phyloP scores from a whole-genome alignment of 2,329 filamentous ascomycete genomes.

The Diaporthe eres region DNA sequence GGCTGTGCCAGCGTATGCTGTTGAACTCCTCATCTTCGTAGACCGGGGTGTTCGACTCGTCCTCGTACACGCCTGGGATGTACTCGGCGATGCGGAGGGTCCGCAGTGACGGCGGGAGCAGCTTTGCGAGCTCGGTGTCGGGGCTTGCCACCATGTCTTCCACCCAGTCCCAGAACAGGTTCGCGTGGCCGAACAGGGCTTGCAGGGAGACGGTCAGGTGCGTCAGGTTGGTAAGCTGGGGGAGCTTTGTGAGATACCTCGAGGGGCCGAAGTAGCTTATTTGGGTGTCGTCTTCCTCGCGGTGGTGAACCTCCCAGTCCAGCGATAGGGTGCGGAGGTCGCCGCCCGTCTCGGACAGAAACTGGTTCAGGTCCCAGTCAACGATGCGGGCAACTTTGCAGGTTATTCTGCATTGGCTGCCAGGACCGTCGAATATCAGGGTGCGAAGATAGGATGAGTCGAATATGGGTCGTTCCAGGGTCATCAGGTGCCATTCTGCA shows the following conservation, averaged over 20 bases:
- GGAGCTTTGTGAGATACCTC: not conserved
- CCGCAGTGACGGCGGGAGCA: not conserved
- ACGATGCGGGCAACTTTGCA: too few relatives aligned
- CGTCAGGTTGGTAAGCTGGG: not conserved
- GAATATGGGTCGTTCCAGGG: not conserved
- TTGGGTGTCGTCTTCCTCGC: too few relatives aligned
- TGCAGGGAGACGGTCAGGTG: constrained; percentile 16
- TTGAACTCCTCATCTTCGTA: too few relatives aligned
- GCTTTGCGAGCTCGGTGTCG: not conserved
- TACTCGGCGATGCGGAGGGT: constrained; percentile 6
- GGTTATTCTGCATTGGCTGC: too few relatives aligned
- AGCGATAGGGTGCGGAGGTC: not conserved
- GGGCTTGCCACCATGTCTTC: not conserved
- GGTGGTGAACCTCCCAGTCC: constrained; percentile 11
- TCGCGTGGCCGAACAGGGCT: not conserved
- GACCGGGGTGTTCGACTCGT: too few relatives aligned
- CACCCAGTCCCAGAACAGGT: not conserved
- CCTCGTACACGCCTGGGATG: not conserved
- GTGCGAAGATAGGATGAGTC: not conserved
- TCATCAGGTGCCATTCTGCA: constrained; percentile 9
- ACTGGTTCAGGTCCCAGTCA: not conserved
- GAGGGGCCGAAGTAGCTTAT: not conserved
- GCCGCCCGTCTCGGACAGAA: not conserved
- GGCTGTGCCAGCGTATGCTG: not conserved
- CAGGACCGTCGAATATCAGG: not conserved